Evolutionary conservation across 441 rosid genomes (phyloP).

Genomic region (Rhodomyrtus psidioides): DNA sequence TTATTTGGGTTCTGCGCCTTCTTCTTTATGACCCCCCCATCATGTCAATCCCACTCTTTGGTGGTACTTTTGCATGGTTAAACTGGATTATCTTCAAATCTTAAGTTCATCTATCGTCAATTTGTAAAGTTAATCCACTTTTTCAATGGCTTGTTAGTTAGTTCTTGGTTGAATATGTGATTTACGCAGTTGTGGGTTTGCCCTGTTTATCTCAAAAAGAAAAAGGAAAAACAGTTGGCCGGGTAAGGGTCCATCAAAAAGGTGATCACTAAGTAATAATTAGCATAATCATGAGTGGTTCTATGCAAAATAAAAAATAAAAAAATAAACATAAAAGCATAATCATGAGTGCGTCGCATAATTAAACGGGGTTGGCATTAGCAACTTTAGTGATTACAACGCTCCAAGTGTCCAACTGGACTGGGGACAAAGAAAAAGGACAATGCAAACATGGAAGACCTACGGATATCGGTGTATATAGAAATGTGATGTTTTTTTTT

Average conservation of each 20-base stretch:
- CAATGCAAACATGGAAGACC: background rate
- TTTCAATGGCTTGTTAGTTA: background rate
- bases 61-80: background rate
- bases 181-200: background rate
- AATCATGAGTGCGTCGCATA: background rate
- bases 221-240: background rate
- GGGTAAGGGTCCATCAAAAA: background rate
- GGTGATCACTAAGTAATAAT: background rate
- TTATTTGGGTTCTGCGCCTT: background rate
- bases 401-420: background rate
- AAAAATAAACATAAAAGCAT: no score
- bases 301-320: no score
- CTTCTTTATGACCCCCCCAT: background rate
- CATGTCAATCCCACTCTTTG: background rate
- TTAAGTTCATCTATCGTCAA: background rate
- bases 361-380: background rate
- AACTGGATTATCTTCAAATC: background rate
- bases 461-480: background rate
- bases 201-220: background rate
- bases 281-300: background rate
- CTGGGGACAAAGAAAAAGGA: background rate
- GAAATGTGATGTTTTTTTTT: background rate
- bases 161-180: background rate
- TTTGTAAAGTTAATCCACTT: background rate
- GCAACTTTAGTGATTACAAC: background rate